These are phyloP conservation scores for Fusarium bulbicola DNA, from an alignment of 2,329 filamentous ascomycete genomes.

Conservation along the genomic window DNA sequence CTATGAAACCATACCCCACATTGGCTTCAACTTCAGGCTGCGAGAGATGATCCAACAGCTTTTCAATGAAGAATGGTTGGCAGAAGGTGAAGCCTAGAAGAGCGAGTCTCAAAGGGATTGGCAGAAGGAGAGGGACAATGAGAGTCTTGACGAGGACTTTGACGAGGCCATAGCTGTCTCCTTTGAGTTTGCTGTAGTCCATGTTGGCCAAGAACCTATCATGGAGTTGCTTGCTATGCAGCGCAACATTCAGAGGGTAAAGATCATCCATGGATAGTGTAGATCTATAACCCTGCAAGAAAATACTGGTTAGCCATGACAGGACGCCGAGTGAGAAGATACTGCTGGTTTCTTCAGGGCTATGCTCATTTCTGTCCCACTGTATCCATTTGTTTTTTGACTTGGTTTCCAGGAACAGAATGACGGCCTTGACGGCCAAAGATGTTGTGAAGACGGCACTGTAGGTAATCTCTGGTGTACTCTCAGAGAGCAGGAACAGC, in stretches of 20 bases:
- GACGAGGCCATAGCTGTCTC: not conserved
- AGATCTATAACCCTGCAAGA: conserved; percentile 47
- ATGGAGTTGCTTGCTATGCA: conserved; percentile 15
- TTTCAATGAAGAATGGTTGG: not conserved
- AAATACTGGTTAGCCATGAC: conserved; percentile 49
- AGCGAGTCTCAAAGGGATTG: not conserved
- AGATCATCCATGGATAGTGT: conserved; percentile 47
- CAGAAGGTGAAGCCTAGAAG: not conserved
- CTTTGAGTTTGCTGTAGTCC: not conserved
- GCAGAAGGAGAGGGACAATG: not conserved
- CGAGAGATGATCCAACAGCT: not conserved
- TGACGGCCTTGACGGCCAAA: conserved; percentile 45
- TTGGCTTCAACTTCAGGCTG: not conserved
- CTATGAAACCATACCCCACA: not conserved
- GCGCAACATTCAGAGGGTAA: conserved; percentile 46
- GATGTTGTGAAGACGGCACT: conserved; percentile 48
- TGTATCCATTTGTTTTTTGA: conserved; percentile 50
- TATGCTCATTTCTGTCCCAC: conserved; percentile 49
- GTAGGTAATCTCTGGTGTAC: conserved; percentile 17
- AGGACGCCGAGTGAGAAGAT: conserved; percentile 45
- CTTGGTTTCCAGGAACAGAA: conserved; percentile 50
- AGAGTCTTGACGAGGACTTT: not conserved
- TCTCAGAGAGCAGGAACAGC: conserved; percentile 48
- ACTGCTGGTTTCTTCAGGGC: conserved; percentile 49
- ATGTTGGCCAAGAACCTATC: conserved; percentile 37